A percentile compares a stretch with the other conserved stretches of the same genome.
Conservation (phyloP, 179 eudicot species). For the Amaranthus tricolor region DNA sequence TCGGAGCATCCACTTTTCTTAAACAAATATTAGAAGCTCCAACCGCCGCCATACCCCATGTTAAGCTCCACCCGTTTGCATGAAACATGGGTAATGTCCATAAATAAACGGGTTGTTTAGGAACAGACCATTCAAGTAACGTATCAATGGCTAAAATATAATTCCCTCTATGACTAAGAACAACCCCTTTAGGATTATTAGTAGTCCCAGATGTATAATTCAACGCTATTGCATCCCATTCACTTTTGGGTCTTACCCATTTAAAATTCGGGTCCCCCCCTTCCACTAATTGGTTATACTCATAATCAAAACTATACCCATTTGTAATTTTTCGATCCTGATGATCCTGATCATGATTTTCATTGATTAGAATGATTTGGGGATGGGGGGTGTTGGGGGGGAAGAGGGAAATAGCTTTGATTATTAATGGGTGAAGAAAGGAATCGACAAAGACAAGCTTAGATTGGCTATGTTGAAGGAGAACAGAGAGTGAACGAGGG, state of each 20-base stretch:
- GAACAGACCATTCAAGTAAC: slow-evolving; percentile 34
- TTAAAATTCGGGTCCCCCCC: slow-evolving; percentile 29
- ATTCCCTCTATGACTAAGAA: slow-evolving; percentile 30
- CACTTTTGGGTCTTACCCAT: slow-evolving; percentile 34
- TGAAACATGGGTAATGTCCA: slow-evolving; percentile 54
- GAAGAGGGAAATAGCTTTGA: slow-evolving; percentile 26
- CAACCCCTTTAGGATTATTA: slow-evolving; percentile 32
- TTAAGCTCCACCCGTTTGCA: slow-evolving; percentile 46
- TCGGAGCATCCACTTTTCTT: slow-evolving; percentile 43
- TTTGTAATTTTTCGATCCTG: neutral
- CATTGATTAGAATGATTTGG: slow-evolving; percentile 21
- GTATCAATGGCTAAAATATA: slow-evolving; percentile 29
- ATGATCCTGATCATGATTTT: neutral
- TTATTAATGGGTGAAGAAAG: slow-evolving; percentile 21
- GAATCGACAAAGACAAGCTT: slow-evolving; percentile 35
- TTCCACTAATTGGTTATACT: slow-evolving; percentile 21
- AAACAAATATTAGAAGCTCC: slow-evolving; percentile 57
- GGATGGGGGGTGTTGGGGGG: slow-evolving; percentile 27
- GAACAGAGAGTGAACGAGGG: slow-evolving; percentile 30
- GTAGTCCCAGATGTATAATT: slow-evolving; percentile 42
- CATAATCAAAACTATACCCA: neutral
- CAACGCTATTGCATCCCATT: slow-evolving; percentile 39
- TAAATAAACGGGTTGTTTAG: slow-evolving; percentile 28
- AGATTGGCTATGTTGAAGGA: slow-evolving; percentile 33
- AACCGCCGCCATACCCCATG: slow-evolving; percentile 68